Evolutionary conservation across 1,284 basidiomycete genomes (phyloP).

Genomic region (Tilletia indica): DNA sequence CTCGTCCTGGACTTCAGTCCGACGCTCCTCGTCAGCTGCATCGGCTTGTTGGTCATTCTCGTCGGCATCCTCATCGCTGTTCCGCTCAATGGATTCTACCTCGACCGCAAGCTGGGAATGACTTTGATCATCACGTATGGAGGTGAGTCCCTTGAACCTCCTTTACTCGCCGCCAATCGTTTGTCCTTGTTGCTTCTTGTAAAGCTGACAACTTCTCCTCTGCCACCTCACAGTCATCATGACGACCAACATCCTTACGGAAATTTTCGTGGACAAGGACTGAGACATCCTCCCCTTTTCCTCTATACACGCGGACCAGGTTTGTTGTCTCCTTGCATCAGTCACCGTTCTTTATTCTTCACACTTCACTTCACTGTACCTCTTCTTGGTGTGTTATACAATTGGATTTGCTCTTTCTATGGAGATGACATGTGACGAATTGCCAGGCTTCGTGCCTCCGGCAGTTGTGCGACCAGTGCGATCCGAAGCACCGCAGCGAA

Average conservation of each 20-base stretch:
- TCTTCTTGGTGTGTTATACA: no score
- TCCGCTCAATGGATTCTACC: slow-evolving; percentile 76
- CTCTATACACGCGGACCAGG: not conserved
- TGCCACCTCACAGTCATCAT: slow-evolving; percentile 30
- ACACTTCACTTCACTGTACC: no score
- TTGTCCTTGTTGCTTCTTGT: not conserved
- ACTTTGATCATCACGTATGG: slow-evolving; percentile 73
- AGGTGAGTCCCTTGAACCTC: not conserved
- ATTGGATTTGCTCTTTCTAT: no score
- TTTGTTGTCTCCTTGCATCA: no score
- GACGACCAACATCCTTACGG: slow-evolving; percentile 40
- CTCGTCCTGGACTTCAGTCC: slow-evolving; percentile 68
- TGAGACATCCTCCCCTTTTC: not conserved
- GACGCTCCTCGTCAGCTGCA: slow-evolving; percentile 77
- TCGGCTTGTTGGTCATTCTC: slow-evolving; percentile 74
- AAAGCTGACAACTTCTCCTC: not conserved
- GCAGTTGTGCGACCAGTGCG: not conserved
- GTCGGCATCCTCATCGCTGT: slow-evolving; percentile 77
- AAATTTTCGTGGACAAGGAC: slow-evolving; percentile 28
- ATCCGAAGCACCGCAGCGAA: slow-evolving; percentile 6
- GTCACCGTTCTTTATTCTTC: no score
- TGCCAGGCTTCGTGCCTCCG: not conserved
- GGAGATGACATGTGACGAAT: not conserved
- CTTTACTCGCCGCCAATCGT: not conserved
- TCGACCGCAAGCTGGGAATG: slow-evolving; percentile 76